Evolutionary conservation across 106 monocot species (phyloP).

Genomic region (Vanilla planifolia): DNA sequence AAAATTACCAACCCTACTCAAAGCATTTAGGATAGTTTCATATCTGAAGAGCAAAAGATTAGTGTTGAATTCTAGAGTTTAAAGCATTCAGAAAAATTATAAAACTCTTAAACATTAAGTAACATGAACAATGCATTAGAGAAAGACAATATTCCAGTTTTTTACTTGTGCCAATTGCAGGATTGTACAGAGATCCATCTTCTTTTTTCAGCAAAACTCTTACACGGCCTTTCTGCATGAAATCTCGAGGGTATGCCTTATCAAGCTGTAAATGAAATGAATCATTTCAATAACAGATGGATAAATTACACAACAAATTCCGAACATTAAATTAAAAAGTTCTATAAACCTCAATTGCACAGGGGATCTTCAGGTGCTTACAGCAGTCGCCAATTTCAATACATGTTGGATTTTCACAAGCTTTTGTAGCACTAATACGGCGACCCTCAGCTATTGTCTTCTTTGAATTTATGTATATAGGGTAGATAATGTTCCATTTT

Average conservation of each 20-base stretch:
- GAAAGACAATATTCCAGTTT: too few relatives aligned
- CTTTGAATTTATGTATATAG: conserved; percentile 65
- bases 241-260: conserved; percentile 88
- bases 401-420: conserved; percentile 67
- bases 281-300: background rate
- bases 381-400: conserved; percentile 74
- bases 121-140: too few relatives aligned
- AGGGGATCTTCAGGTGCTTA: conserved; percentile 68
- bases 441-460: conserved; percentile 75
- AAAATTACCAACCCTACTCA: too few relatives aligned
- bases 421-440: conserved; percentile 33
- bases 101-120: too few relatives aligned
- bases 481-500: conserved; percentile 66
- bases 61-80: too few relatives aligned
- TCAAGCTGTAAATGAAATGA: conserved; percentile 44
- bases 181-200: conserved; percentile 67
- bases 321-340: background rate
- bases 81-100: too few relatives aligned
- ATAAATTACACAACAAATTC: background rate
- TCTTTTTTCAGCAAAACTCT: conserved; percentile 75
- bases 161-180: conserved; percentile 70
- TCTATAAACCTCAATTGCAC: conserved; percentile 60
- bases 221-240: conserved; percentile 88
- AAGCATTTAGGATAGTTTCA: too few relatives aligned
- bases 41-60: too few relatives aligned